Evolutionary conservation across 176 grass and related monocot species (phyloP).

Genomic region (Pontederia crassipes): DNA sequence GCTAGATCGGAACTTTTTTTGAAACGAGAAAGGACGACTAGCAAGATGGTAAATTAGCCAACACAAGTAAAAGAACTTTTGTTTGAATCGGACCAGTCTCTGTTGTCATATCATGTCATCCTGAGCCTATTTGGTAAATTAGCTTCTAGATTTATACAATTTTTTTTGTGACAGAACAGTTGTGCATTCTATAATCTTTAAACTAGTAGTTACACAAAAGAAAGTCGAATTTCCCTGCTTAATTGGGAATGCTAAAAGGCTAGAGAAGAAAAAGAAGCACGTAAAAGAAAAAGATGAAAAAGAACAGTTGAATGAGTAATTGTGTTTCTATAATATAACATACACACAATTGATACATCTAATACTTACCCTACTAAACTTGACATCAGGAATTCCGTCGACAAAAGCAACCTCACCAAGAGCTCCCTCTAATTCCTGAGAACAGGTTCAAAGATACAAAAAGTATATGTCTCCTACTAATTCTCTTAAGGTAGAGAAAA

Average conservation of each 20-base stretch:
- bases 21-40: no score
- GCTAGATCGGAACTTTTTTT: no score
- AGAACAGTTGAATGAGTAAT: background rate
- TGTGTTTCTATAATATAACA: background rate
- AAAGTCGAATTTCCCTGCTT: slow-evolving; percentile 4
- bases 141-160: no score
- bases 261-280: background rate
- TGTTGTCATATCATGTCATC: no score
- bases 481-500: no score
- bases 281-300: slow-evolving; percentile 18
- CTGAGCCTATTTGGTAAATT: no score
- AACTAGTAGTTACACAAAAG: slow-evolving; percentile 18
- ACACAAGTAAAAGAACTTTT: no score
- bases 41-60: no score
- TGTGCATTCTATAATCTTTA: no score
- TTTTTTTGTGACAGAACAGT: no score
- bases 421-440: slow-evolving; percentile 81
- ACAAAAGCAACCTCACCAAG: slow-evolving; percentile 67
- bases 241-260: background rate
- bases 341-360: background rate
- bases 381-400: slow-evolving; percentile 85
- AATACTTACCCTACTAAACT: slow-evolving; percentile 69
- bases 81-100: no score
- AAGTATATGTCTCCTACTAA: background rate
- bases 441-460: slow-evolving; percentile 15